These are phyloP conservation scores for Trichoderma lentiforme DNA, from an alignment of 2,329 filamentous ascomycete genomes.

Conservation along the genomic window DNA sequence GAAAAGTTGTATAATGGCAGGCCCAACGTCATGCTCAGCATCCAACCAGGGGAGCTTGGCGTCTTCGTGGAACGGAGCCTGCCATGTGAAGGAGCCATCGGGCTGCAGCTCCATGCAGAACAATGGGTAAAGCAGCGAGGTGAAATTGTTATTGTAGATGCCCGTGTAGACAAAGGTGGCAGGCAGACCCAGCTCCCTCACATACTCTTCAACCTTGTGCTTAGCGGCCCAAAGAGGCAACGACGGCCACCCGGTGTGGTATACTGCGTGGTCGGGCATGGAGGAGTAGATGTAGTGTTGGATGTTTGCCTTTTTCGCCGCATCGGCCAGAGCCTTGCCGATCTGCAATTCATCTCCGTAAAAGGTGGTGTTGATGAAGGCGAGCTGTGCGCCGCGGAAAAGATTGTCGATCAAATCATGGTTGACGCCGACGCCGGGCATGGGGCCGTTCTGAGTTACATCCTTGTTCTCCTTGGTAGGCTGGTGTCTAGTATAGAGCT, in stretches of 20 bases:
- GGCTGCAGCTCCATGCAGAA: slow-evolving; percentile 89
- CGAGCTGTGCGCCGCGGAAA: slow-evolving; percentile 79
- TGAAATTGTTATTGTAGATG: slow-evolving; percentile 99
- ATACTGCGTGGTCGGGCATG: slow-evolving; percentile 90
- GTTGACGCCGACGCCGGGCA: slow-evolving; percentile 65
- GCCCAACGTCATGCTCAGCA: slow-evolving; percentile 92
- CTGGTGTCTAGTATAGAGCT: slow-evolving; percentile 57
- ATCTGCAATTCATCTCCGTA: slow-evolving; percentile 93
- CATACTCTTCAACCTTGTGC: slow-evolving; percentile 87
- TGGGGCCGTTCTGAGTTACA: slow-evolving; percentile 66
- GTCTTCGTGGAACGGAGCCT: slow-evolving; percentile 88
- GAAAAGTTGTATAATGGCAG: slow-evolving; percentile 88
- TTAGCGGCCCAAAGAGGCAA: slow-evolving; percentile 91
- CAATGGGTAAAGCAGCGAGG: slow-evolving; percentile 82
- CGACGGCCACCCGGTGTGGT: slow-evolving; percentile 72
- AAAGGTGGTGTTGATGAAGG: slow-evolving; percentile 97
- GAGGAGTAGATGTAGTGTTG: slow-evolving; percentile 95
- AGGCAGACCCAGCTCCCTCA: slow-evolving; percentile 75
- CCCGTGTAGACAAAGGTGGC: slow-evolving; percentile 94
- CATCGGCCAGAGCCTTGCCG: slow-evolving; percentile 82
- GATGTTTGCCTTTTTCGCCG: slow-evolving; percentile 78
- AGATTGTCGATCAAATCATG: slow-evolving; percentile 69
- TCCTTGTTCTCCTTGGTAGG: slow-evolving; percentile 51
- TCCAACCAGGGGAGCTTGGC: slow-evolving; percentile 92
- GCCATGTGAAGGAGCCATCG: slow-evolving; percentile 87